Evolutionary conservation across 1,139 yeast genomes (phyloP).

Genomic region (Nadsonia commutata): DNA sequence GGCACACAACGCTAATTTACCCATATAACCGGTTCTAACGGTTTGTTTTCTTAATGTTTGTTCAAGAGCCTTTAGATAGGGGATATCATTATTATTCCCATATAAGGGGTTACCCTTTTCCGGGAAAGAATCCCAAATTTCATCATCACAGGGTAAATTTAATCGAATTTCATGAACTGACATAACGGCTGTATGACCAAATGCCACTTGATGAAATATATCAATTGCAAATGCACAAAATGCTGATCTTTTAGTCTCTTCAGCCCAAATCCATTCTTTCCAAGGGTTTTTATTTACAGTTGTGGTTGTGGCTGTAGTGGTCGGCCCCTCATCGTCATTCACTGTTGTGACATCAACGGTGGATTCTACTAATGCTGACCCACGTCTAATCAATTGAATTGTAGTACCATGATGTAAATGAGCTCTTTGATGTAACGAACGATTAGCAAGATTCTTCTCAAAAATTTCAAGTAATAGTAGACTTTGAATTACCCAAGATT

Average conservation of each 20-base stretch:
- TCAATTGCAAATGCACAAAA: conserved; percentile 71
- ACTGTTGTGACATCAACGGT: neutral
- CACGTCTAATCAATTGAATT: conserved; percentile 54
- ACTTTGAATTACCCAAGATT: conserved; percentile 54
- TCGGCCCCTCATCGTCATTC: too few species aligned
- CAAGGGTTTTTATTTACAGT: conserved; percentile 19
- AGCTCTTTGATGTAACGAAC: conserved; percentile 52
- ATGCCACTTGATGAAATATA: conserved; percentile 63
- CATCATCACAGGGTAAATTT: conserved; percentile 67
- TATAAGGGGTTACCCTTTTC: conserved; percentile 15
- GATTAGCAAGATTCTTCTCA: conserved; percentile 46
- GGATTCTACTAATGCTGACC: conserved; percentile 37
- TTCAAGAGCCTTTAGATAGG: conserved; percentile 43
- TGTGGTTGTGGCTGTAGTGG: neutral
- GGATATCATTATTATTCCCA: conserved; percentile 12
- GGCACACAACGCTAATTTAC: conserved; percentile 50
- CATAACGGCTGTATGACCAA: conserved; percentile 58
- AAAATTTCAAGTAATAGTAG: conserved; percentile 47
- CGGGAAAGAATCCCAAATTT: conserved; percentile 47
- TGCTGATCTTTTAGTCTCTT: conserved; percentile 63
- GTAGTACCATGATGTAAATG: conserved; percentile 68
- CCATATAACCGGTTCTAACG: conserved; percentile 38
- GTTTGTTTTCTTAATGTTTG: conserved; percentile 38
- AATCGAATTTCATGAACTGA: conserved; percentile 59
- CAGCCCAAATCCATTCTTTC: conserved; percentile 62